Evolutionary conservation across 495 filamentous ascomycete genomes (phyloP).

Genomic region (Aspergillus leporis): DNA sequence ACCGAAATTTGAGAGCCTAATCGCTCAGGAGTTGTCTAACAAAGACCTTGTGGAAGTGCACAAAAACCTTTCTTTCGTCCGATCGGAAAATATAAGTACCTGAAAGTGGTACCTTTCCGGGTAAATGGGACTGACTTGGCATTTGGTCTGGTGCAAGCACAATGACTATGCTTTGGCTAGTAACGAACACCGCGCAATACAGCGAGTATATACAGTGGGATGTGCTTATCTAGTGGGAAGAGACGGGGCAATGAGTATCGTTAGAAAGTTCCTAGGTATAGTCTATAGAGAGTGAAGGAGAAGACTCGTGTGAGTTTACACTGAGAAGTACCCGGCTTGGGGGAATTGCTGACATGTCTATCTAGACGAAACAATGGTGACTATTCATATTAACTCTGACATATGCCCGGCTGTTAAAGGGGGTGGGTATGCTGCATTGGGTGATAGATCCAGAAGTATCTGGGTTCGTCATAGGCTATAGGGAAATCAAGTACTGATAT

Average conservation of each 20-base stretch:
- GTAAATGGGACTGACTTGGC: background rate
- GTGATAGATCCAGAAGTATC: slow-evolving; percentile 41
- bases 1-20: slow-evolving; percentile 27
- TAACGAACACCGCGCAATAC: slow-evolving; percentile 20
- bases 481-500: slow-evolving; percentile 42
- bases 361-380: slow-evolving; percentile 47
- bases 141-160: slow-evolving; percentile 7
- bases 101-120: background rate
- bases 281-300: slow-evolving; percentile 38
- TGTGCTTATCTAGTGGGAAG: slow-evolving; percentile 36
- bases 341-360: background rate
- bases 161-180: slow-evolving; percentile 21
- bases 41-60: slow-evolving; percentile 19
- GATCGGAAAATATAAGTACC: slow-evolving; percentile 19
- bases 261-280: slow-evolving; percentile 33
- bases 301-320: slow-evolving; percentile 29
- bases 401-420: slow-evolving; percentile 34
- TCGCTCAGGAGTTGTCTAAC: slow-evolving; percentile 3
- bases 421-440: slow-evolving; percentile 48
- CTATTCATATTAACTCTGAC: slow-evolving; percentile 45
- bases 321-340: background rate
- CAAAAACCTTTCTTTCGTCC: slow-evolving; percentile 26
- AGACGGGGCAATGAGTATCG: slow-evolving; percentile 39
- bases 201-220: slow-evolving; percentile 19
- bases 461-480: slow-evolving; percentile 44